phyloP scores from a whole-genome alignment of 352 stramenopile genomes.

The Pythium myriotylum region DNA sequence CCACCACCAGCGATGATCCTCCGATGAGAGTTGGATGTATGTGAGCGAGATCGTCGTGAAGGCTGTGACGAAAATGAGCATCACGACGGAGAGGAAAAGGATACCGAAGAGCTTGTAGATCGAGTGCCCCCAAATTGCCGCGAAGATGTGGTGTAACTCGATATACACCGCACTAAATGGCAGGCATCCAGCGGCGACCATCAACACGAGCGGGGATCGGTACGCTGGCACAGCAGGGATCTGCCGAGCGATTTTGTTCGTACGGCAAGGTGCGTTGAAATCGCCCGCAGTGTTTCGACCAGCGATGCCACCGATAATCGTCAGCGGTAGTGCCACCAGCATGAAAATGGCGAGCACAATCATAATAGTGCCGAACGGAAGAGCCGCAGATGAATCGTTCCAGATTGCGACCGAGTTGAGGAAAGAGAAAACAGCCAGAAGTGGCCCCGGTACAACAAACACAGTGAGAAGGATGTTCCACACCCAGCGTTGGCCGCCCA shows the following conservation, averaged over 20 bases:
- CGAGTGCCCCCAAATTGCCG: slow-evolving; percentile 97
- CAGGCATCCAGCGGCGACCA: slow-evolving; percentile 95
- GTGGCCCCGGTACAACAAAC: slow-evolving; percentile 90
- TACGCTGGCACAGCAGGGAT: slow-evolving; percentile 93
- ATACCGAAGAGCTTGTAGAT: slow-evolving; percentile 99
- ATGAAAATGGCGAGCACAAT: slow-evolving; percentile 93
- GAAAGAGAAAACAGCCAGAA: slow-evolving; percentile 93
- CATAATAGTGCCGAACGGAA: slow-evolving; percentile 96
- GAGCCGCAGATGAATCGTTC: slow-evolving; percentile 94
- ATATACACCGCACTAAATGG: slow-evolving; percentile 99
- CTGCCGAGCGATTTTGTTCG: slow-evolving; percentile 95
- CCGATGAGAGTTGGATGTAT: slow-evolving; percentile 97
- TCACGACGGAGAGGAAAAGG: slow-evolving; percentile 94
- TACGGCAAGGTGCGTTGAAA: slow-evolving; percentile 95
- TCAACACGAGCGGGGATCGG: slow-evolving; percentile 76
- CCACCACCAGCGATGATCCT: slow-evolving; percentile 99
- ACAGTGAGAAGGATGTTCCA: slow-evolving; percentile 94
- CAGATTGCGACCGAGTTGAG: slow-evolving; percentile 95
- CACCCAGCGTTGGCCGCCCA: slow-evolving; percentile 95
- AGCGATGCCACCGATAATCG: slow-evolving; percentile 93
- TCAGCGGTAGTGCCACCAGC: slow-evolving; percentile 93
- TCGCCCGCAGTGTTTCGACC: slow-evolving; percentile 90
- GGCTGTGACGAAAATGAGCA: slow-evolving; percentile 95
- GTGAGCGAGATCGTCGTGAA: slow-evolving; percentile 98
- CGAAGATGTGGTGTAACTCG: slow-evolving; percentile 98